phyloP scores from a whole-genome alignment of 495 filamentous ascomycete genomes.

The Neurospora sp. region DNA sequence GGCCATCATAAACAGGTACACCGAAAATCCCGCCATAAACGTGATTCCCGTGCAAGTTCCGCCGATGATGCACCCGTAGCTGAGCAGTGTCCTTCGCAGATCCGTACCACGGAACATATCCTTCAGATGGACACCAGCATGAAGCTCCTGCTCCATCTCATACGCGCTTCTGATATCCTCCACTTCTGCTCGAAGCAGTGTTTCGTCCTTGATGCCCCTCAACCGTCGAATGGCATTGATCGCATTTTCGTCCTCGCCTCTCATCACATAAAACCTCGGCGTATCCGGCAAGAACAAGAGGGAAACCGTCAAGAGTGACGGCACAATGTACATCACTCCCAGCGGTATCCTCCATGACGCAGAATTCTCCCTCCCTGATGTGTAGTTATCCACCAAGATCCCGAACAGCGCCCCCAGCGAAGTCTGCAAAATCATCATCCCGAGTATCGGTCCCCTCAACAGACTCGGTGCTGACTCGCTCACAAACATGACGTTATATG shows the following conservation, averaged over 20 bases:
- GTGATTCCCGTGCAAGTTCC: conserved; percentile 20
- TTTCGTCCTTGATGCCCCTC: conserved; percentile 18
- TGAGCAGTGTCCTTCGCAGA: conserved; percentile 22
- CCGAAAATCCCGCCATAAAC: conserved; percentile 23
- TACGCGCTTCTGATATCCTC: conserved; percentile 20
- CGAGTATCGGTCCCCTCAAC: conserved; percentile 34
- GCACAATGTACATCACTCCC: conserved; percentile 43
- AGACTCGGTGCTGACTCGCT: conserved; percentile 28
- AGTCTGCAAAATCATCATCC: conserved; percentile 39
- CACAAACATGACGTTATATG: conserved; percentile 38
- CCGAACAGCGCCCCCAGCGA: conserved; percentile 45
- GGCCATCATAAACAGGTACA: conserved; percentile 23
- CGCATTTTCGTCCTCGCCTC: conserved; percentile 23
- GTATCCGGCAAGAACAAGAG: conserved; percentile 47
- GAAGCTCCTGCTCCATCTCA: conserved; percentile 18
- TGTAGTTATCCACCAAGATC: conserved; percentile 43
- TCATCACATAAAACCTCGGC: conserved; percentile 37
- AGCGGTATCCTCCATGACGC: conserved; percentile 43
- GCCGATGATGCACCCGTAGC: conserved; percentile 14
- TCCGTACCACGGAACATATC: conserved; percentile 23
- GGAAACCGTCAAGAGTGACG: conserved; percentile 32
- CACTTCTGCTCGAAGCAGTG: conserved; percentile 18
- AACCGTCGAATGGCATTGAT: conserved; percentile 18
- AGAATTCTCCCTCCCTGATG: conserved; percentile 17
- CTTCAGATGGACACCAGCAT: conserved; percentile 11